Evolutionary conservation across 371 early-diverging fungal species (phyloP).

Genomic region (Fennellomyces sp.): DNA sequence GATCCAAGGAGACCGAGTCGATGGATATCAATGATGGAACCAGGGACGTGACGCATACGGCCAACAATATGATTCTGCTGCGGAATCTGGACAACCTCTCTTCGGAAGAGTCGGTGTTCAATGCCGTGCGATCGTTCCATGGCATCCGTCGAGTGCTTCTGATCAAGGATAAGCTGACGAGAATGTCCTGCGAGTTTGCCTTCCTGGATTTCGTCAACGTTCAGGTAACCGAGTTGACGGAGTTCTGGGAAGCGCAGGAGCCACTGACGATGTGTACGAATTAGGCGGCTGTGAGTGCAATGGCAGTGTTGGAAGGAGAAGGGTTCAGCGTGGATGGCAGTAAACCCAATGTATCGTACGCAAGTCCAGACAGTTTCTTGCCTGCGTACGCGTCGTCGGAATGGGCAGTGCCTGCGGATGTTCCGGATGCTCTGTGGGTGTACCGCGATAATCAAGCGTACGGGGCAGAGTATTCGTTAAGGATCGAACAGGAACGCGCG

Average conservation of each 20-base stretch:
- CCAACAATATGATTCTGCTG: slow-evolving; percentile 44
- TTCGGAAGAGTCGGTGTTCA: slow-evolving; percentile 53
- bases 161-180: slow-evolving; percentile 58
- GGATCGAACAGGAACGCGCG: slow-evolving; percentile 25
- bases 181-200: slow-evolving; percentile 60
- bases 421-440: slow-evolving; percentile 37
- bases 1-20: slow-evolving; percentile 36
- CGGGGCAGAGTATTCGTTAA: slow-evolving; percentile 34
- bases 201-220: slow-evolving; percentile 54
- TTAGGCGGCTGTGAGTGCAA: slow-evolving; percentile 33
- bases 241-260: background rate
- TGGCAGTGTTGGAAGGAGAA: slow-evolving; percentile 20
- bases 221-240: slow-evolving; percentile 22
- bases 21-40: slow-evolving; percentile 56
- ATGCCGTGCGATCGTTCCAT: slow-evolving; percentile 24
- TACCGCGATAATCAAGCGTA: slow-evolving; percentile 63
- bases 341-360: slow-evolving; percentile 39
- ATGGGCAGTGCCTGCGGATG: slow-evolving; percentile 43
- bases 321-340: slow-evolving; percentile 44
- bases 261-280: background rate
- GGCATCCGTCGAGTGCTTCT: slow-evolving; percentile 40
- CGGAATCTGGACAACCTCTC: slow-evolving; percentile 58
- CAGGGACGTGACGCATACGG: slow-evolving; percentile 41
- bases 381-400: slow-evolving; percentile 53
- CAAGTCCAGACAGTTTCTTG: slow-evolving; percentile 52